A percentile compares a stretch with the other conserved stretches of the same genome.
phyloP scores from a whole-genome alignment of 306 rosid genomes.

The Prunus armeniaca region DNA sequence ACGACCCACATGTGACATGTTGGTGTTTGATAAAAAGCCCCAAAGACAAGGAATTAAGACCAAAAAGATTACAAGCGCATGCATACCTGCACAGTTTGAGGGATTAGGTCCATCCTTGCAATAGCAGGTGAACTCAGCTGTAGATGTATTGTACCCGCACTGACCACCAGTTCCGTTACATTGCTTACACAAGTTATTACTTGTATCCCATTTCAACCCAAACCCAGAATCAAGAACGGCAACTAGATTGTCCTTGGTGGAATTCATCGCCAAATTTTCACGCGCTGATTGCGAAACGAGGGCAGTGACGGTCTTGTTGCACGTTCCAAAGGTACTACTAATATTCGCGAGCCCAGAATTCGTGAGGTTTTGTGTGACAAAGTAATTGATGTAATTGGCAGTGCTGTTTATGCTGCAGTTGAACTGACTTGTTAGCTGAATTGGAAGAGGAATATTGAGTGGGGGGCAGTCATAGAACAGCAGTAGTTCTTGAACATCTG shows the following conservation, averaged over 20 bases:
- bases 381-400: constrained; percentile 22
- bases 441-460: background rate
- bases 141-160: constrained; percentile 38
- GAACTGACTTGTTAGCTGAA: constrained; percentile 17
- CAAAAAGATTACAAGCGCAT: background rate
- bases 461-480: constrained; percentile 44
- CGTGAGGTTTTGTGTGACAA: background rate
- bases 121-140: constrained; percentile 46
- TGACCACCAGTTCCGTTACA: constrained; percentile 43
- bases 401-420: constrained; percentile 27
- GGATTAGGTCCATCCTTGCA: constrained; percentile 39
- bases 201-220: constrained; percentile 42
- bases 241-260: constrained; percentile 15
- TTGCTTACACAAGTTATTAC: constrained; percentile 31
- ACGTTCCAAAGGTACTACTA: background rate
- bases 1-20: background rate
- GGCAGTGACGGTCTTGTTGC: constrained; percentile 27
- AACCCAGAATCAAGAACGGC: constrained; percentile 43
- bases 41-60: background rate
- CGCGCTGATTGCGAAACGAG: constrained; percentile 30
- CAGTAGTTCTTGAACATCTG: constrained; percentile 4
- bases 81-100: constrained; percentile 26
- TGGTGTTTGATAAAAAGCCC: background rate
- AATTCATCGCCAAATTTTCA: background rate
- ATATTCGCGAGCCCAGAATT: background rate